These are phyloP conservation scores for Torulaspora pretoriensis DNA, from an alignment of 1,139 yeast genomes.

Conservation along the genomic window DNA sequence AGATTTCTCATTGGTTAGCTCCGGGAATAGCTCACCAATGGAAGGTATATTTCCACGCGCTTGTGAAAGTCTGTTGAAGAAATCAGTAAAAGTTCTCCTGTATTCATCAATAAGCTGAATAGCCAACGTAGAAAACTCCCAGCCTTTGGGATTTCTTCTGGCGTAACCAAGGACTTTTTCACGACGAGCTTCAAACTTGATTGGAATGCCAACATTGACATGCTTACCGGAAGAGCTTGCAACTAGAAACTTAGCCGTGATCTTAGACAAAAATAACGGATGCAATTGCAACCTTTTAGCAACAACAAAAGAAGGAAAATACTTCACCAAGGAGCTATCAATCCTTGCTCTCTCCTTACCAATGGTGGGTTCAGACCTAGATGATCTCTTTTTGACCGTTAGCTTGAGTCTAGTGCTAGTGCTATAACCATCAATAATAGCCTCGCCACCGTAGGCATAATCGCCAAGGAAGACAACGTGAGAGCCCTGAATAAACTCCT, in stretches of 20 bases:
- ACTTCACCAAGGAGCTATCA: slow-evolving; percentile 55
- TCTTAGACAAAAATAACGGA: slow-evolving; percentile 65
- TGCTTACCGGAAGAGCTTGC: slow-evolving; percentile 50
- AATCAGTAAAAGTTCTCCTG: slow-evolving; percentile 53
- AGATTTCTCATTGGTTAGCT: slow-evolving; percentile 39
- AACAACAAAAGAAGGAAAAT: slow-evolving; percentile 65
- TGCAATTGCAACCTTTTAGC: slow-evolving; percentile 55
- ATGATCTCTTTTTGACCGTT: slow-evolving; percentile 51
- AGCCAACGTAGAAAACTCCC: slow-evolving; percentile 85
- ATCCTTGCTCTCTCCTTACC: slow-evolving; percentile 55
- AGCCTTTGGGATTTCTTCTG: slow-evolving; percentile 58
- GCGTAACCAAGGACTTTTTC: slow-evolving; percentile 87
- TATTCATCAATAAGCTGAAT: slow-evolving; percentile 62
- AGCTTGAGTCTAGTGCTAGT: slow-evolving; percentile 49
- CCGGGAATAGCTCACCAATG: slow-evolving; percentile 42
- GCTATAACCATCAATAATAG: slow-evolving; percentile 60
- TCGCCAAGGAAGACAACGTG: slow-evolving; percentile 83
- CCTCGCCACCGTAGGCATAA: slow-evolving; percentile 84
- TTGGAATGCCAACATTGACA: slow-evolving; percentile 76
- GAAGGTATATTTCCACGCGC: slow-evolving; percentile 40
- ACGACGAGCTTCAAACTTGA: slow-evolving; percentile 76
- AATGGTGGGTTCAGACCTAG: slow-evolving; percentile 55
- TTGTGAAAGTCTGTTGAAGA: slow-evolving; percentile 42
- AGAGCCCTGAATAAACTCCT: slow-evolving; percentile 74
- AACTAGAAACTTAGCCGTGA: slow-evolving; percentile 70